Percentiles rank a stretch among this genome's conserved stretches.
These are phyloP conservation scores for Aspergillus spinulosporus DNA, from an alignment of 2,329 filamentous ascomycete species.

Conservation along the genomic window DNA sequence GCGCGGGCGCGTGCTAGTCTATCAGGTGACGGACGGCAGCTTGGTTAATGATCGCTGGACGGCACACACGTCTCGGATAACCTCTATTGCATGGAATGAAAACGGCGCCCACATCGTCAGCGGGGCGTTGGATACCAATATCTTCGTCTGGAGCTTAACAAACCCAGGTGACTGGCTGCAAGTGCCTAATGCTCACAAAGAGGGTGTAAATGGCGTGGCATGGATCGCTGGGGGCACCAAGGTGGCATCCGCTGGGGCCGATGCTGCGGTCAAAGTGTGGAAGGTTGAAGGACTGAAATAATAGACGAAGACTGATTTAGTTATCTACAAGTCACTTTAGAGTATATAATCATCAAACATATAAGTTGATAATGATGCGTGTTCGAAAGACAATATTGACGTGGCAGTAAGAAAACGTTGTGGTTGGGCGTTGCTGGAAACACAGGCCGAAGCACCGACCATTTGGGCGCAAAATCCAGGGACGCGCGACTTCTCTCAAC, in stretches of 20 bases:
- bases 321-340: neutral
- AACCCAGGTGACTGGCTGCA: slow-evolving; percentile 84
- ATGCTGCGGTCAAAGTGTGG: slow-evolving; percentile 93
- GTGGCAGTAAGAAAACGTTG: slow-evolving; percentile 1
- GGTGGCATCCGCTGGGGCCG: slow-evolving; percentile 77
- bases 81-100: slow-evolving; percentile 73
- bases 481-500: neutral
- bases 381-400: neutral
- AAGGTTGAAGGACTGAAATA: slow-evolving; percentile 57
- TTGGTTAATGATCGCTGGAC: slow-evolving; percentile 79
- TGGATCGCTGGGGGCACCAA: slow-evolving; percentile 70
- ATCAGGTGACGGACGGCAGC: slow-evolving; percentile 65
- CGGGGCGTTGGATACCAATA: slow-evolving; percentile 84
- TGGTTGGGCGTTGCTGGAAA: neutral
- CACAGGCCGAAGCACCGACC: slow-evolving; percentile 1
- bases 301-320: slow-evolving; percentile 20
- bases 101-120: slow-evolving; percentile 76
- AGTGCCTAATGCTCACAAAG: slow-evolving; percentile 87
- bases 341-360: no score
- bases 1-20: slow-evolving; percentile 84
- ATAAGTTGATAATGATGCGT: slow-evolving; percentile 3
- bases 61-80: slow-evolving; percentile 68
- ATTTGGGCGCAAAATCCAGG: neutral
- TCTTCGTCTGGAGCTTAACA: slow-evolving; percentile 85
- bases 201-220: slow-evolving; percentile 83